Evolutionary conservation across 352 stramenopile species (phyloP).

Genomic region (Phytophthora cactorum): DNA sequence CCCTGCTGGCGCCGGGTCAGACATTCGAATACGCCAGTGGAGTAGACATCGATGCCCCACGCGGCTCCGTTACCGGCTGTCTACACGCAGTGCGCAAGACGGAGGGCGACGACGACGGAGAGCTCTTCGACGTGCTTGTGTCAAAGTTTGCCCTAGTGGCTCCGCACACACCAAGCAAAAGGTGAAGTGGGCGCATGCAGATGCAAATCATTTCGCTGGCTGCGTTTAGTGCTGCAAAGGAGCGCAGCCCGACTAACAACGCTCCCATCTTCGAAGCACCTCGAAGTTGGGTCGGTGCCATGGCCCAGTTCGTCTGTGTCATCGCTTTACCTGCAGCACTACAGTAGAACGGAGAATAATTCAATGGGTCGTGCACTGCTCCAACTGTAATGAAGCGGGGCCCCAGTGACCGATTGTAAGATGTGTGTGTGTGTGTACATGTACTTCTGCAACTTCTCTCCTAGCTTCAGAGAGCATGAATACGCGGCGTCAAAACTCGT

Average conservation of each 20-base stretch:
- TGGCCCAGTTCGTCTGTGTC: neutral
- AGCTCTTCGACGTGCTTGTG: slow-evolving; percentile 73
- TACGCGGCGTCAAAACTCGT: slow-evolving; percentile 18
- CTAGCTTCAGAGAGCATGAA: slow-evolving; percentile 24
- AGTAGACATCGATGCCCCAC: slow-evolving; percentile 73
- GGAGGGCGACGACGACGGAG: slow-evolving; percentile 28
- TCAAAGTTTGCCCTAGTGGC: slow-evolving; percentile 69
- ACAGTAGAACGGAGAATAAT: slow-evolving; percentile 19
- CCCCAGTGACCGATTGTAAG: slow-evolving; percentile 13
- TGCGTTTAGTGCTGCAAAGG: slow-evolving; percentile 24
- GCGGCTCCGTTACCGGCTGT: slow-evolving; percentile 67
- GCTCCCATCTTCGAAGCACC: slow-evolving; percentile 6
- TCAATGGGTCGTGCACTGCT: slow-evolving; percentile 21
- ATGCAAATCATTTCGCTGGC: slow-evolving; percentile 22
- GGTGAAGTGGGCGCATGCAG: slow-evolving; percentile 17
- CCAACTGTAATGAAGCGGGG: slow-evolving; percentile 20
- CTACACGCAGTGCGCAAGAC: slow-evolving; percentile 59
- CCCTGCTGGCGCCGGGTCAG: slow-evolving; percentile 65
- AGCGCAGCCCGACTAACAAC: neutral
- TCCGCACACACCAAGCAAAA: slow-evolving; percentile 14
- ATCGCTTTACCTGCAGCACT: slow-evolving; percentile 18
- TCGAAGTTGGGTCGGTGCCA: neutral
- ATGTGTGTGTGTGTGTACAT: slow-evolving; percentile 33
- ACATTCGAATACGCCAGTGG: slow-evolving; percentile 85
- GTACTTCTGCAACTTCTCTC: slow-evolving; percentile 24